Conservation (phyloP, 176 grass and related monocot genomes). For the Aegilops umbellulata region DNA sequence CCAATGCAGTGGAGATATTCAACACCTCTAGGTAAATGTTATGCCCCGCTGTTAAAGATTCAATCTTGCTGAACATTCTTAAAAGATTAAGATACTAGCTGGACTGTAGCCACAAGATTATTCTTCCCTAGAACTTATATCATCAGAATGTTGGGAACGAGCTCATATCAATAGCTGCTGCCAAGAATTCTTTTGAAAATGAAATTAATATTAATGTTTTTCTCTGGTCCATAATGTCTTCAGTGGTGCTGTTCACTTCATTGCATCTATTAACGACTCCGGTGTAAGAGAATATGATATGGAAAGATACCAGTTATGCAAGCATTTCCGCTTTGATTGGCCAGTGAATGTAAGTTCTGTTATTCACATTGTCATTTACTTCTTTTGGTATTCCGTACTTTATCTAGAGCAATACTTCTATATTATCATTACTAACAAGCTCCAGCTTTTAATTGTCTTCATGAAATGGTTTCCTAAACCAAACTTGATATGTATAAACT, state of each 20-base stretch:
- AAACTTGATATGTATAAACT: background rate
- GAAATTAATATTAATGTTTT: background rate
- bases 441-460: background rate
- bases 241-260: slow-evolving; percentile 65
- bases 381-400: background rate
- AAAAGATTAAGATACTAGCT: background rate
- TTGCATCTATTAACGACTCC: slow-evolving; percentile 69
- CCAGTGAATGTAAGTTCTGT: slow-evolving; percentile 66
- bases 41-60: background rate
- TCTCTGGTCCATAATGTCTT: slow-evolving; percentile 23
- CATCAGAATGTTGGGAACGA: background rate
- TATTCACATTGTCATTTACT: background rate
- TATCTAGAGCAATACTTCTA: background rate
- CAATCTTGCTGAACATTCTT: slow-evolving; percentile 1
- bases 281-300: slow-evolving; percentile 65
- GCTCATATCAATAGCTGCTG: background rate
- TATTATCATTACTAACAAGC: background rate
- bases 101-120: background rate
- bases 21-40: slow-evolving; percentile 54
- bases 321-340: slow-evolving; percentile 59
- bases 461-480: background rate
- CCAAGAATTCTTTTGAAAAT: background rate
- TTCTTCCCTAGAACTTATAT: background rate
- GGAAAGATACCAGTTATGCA: slow-evolving; percentile 53
- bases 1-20: slow-evolving; percentile 80